Percentiles rank a stretch among this genome's conserved stretches.
These are phyloP conservation scores for Starmerella tilneyi DNA, from an alignment of 805 yeast genomes.

Conservation along the genomic window DNA sequence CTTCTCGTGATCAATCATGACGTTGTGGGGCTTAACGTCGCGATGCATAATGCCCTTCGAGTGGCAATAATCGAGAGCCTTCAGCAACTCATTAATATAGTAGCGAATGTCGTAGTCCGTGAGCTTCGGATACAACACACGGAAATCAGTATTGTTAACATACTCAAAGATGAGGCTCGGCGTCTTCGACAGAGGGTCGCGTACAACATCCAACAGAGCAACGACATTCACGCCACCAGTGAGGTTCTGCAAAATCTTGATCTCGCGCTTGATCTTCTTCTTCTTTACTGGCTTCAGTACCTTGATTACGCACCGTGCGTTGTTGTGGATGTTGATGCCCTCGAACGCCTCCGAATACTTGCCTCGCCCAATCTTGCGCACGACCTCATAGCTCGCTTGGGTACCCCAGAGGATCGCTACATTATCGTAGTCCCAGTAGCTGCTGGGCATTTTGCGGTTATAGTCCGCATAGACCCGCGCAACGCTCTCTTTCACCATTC, in stretches of 20 bases:
- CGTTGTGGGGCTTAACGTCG: slow-evolving; percentile 89
- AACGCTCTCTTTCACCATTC: slow-evolving; percentile 36
- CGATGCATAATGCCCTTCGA: slow-evolving; percentile 92
- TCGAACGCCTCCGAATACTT: slow-evolving; percentile 89
- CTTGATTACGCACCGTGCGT: slow-evolving; percentile 68
- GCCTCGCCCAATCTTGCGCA: slow-evolving; percentile 80
- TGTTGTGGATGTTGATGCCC: slow-evolving; percentile 54
- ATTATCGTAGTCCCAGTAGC: slow-evolving; percentile 75
- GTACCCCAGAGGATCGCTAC: slow-evolving; percentile 72
- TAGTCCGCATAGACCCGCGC: slow-evolving; percentile 77
- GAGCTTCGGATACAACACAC: slow-evolving; percentile 75
- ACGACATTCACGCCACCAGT: slow-evolving; percentile 76
- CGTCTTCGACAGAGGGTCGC: slow-evolving; percentile 66
- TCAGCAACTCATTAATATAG: slow-evolving; percentile 72
- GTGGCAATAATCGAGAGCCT: slow-evolving; percentile 79
- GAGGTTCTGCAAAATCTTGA: slow-evolving; percentile 74
- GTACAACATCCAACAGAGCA: slow-evolving; percentile 67
- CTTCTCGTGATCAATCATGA: slow-evolving; percentile 73
- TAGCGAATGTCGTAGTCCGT: slow-evolving; percentile 63
- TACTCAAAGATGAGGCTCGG: slow-evolving; percentile 84
- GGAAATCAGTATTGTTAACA: slow-evolving; percentile 73
- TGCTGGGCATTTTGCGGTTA: slow-evolving; percentile 60
- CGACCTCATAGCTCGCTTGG: slow-evolving; percentile 75
- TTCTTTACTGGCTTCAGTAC: slow-evolving; percentile 88
- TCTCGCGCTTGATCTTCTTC: slow-evolving; percentile 85